Evolutionary conservation across 129 eudicot species (phyloP).

Genomic region (Gnaphalium uliginosum): DNA sequence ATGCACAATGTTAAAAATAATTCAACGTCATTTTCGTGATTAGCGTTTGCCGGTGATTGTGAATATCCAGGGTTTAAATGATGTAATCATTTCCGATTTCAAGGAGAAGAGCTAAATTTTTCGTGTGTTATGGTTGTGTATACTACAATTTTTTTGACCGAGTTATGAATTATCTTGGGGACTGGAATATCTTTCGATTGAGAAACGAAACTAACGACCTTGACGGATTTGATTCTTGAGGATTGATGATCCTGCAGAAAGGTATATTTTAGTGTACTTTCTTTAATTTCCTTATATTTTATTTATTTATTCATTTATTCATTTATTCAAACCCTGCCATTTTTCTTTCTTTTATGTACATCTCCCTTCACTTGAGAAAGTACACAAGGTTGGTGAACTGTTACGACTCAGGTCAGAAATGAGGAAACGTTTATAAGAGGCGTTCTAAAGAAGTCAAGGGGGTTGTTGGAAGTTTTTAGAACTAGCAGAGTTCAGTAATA

Average conservation of each 20-base stretch:
- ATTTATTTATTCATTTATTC: no score
- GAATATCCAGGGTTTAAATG: no score
- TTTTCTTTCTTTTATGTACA: slow-evolving; percentile 38
- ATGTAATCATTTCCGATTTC: no score
- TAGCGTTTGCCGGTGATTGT: no score
- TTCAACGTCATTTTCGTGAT: no score
- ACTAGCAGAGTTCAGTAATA: background rate
- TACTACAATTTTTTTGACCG: slow-evolving; percentile 67
- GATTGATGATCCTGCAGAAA: slow-evolving; percentile 62
- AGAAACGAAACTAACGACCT: slow-evolving; percentile 57
- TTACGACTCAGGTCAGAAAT: no score
- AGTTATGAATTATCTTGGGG: slow-evolving; percentile 54
- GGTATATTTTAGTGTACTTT: slow-evolving; percentile 32
- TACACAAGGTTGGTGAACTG: slow-evolving; percentile 82
- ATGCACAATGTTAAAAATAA: no score
- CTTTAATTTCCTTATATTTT: no score
- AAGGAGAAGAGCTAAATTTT: no score
- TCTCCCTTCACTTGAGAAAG: slow-evolving; percentile 80
- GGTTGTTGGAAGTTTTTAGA: no score
- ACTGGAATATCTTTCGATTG: slow-evolving; percentile 65
- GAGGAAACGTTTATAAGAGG: no score
- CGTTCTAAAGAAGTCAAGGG: no score
- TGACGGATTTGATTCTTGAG: slow-evolving; percentile 75
- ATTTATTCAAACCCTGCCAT: background rate
- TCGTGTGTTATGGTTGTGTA: slow-evolving; percentile 84